Evolutionary conservation across 306 rosid species (phyloP).

Genomic region (Cicer chorassanicum): DNA sequence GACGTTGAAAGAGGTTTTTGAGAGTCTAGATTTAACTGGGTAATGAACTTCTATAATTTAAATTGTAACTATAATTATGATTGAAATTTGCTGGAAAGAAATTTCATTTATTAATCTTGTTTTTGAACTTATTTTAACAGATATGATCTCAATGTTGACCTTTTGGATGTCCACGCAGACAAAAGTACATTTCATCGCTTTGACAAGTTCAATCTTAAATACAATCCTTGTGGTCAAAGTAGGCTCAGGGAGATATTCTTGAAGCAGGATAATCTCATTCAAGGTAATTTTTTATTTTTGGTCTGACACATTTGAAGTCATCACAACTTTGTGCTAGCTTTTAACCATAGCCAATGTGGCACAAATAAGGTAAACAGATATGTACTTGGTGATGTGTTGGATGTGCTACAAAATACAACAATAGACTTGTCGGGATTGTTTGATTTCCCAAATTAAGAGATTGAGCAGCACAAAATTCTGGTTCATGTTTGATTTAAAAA

Average conservation of each 20-base stretch:
- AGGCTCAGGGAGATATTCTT: conserved; percentile 98
- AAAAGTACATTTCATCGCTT: conserved; percentile 99
- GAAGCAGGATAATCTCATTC: conserved; percentile 97
- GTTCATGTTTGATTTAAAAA: background rate
- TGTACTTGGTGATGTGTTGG: conserved; percentile 3
- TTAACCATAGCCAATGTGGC: conserved; percentile 21
- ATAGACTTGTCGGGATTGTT: background rate
- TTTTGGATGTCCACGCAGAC: conserved; percentile 99
- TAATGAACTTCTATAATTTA: conserved; percentile 47
- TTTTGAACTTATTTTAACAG: conserved; percentile 56
- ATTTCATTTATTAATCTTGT: conserved; percentile 40
- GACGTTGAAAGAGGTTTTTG: conserved; percentile 96
- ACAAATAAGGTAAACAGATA: background rate
- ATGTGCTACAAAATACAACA: background rate
- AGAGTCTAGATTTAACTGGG: conserved; percentile 98
- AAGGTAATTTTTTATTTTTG: conserved; percentile 62
- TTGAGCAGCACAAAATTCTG: background rate
- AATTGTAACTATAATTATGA: conserved; percentile 15
- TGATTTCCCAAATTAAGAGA: background rate
- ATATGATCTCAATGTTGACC: conserved; percentile 98
- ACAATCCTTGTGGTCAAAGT: conserved; percentile 99
- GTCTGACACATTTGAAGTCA: conserved; percentile 21
- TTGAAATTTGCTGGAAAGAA: conserved; percentile 30
- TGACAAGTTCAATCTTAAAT: conserved; percentile 97
- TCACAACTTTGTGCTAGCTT: conserved; percentile 3